Percentiles rank a stretch among this genome's conserved stretches.
phyloP scores from a whole-genome alignment of 2,329 filamentous ascomycete genomes.

The Lachnellula willkommii region DNA sequence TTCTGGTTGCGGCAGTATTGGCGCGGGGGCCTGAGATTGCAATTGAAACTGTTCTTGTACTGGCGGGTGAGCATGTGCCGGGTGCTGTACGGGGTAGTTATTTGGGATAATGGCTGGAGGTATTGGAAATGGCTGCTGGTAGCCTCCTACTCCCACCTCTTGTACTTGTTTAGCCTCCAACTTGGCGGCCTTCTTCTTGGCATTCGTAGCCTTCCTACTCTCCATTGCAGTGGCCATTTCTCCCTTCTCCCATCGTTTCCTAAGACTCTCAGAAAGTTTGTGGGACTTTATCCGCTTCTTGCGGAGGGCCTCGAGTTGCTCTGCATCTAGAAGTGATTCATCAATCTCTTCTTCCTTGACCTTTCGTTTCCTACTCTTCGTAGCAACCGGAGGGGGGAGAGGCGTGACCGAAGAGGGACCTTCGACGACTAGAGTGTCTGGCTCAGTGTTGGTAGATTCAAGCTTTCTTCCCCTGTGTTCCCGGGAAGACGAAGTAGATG shows the following conservation, averaged over 20 bases:
- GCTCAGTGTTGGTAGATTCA: conserved; percentile 4
- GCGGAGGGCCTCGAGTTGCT: conserved; percentile 3
- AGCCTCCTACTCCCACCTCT: conserved; percentile 1
- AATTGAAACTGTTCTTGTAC: background rate
- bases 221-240: conserved; percentile 57
- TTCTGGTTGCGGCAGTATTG: background rate
- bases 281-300: conserved; percentile 12
- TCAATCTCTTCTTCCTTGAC: conserved; percentile 9
- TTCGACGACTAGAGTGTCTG: background rate
- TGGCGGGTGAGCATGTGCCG: background rate
- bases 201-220: conserved; percentile 55
- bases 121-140: conserved; percentile 5
- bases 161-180: background rate
- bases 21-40: background rate
- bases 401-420: conserved; percentile 1
- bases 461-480: conserved; percentile 2
- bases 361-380: conserved; percentile 8
- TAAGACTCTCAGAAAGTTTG: conserved; percentile 11
- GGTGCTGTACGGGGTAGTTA: background rate
- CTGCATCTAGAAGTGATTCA: conserved; percentile 3
- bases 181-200: conserved; percentile 47
- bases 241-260: conserved; percentile 51
- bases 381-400: background rate
- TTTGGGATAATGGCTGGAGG: background rate
- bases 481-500: conserved; percentile 3